These are phyloP conservation scores for Blastobotrys attinorum DNA, from an alignment of 805 yeast species.

Conservation along the genomic window DNA sequence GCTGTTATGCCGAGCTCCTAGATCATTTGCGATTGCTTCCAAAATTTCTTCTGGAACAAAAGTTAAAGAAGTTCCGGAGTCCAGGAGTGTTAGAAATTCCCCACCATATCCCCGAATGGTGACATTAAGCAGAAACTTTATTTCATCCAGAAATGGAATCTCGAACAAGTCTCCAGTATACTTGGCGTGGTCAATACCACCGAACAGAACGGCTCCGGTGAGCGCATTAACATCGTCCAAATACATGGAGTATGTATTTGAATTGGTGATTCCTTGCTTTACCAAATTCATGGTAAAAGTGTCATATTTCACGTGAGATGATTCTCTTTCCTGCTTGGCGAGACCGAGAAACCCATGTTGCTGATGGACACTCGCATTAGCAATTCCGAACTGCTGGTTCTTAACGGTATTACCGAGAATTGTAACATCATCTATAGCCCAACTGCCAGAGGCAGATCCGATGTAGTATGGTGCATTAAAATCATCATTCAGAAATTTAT, in stretches of 20 bases:
- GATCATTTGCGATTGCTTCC: constrained; percentile 1
- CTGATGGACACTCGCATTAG: too few species aligned
- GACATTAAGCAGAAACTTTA: constrained; percentile 28
- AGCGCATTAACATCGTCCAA: constrained; percentile 30
- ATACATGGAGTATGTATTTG: constrained; percentile 40
- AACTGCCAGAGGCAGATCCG: constrained; percentile 38
- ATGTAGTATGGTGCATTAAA: constrained; percentile 28
- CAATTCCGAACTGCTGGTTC: constrained; percentile 60
- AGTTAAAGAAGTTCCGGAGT: constrained; percentile 45
- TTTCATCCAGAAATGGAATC: constrained; percentile 25
- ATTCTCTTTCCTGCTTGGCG: constrained; percentile 22
- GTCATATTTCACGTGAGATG: constrained; percentile 5
- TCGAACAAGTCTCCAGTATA: constrained; percentile 3
- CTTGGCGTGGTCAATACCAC: constrained; percentile 27
- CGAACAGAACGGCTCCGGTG: constrained; percentile 35
- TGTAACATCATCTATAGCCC: constrained; percentile 52
- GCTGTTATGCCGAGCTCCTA: constrained; percentile 2
- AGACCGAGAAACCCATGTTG: constrained; percentile 35
- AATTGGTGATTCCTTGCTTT: constrained; percentile 33
- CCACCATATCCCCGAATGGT: constrained; percentile 2
- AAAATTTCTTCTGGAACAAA: constrained; percentile 33
- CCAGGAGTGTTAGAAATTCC: constrained; percentile 27
- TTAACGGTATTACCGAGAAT: constrained; percentile 44
- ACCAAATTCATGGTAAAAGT: constrained; percentile 31
- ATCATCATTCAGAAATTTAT: constrained; percentile 14